Evolutionary conservation across 768 basidiomycete species (phyloP), one percentile per base, ranked within the genome.

Genomic region (Naganishia kalamii): DNA sequence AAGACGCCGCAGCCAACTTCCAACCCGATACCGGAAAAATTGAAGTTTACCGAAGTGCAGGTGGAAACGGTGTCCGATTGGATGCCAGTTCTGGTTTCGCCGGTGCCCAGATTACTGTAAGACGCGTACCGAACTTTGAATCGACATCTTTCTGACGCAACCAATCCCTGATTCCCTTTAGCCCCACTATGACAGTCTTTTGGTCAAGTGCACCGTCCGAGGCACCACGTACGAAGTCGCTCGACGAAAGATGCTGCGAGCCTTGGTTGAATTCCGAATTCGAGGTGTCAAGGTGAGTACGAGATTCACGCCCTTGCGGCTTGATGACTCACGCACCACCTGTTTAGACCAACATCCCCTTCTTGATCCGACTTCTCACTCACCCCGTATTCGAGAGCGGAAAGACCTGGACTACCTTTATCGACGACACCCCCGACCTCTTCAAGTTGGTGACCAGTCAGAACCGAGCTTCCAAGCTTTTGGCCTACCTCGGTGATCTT

Each of bases 401-500:
- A 65, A 90, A 92, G 82, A 96, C 96, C 11, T 99, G 96, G 96
- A 99, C 96, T 1, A 99, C 96, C 27, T 98, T 99, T 83, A 98
- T 99, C 79, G 96, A 99, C 74, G 96, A 99, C 79, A 97, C 94
- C 1, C 93, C 92, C n/a, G 92, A 97, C 75, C 85, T 99, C 68
- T 99, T 98, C 87, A 96, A 93, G 80, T 86, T 99, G 63, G 93
- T 99, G 7, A 89, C 91, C 73, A 92, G 88, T 71, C 93, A 93
- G 80, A 99, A 99, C 80, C 89, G 96, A 80, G 96, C 96, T 3
- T 93, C 97, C 80, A 98, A 98, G 79, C 81, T 99, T 62, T 84
- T 99, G 49, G 88, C 92, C 6, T 99, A 98, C 80, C 87, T 99
- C 37, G 96, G 96, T 68, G 96, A 99, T 77, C 84, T 99, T 46